A percentile compares a stretch with the other conserved stretches of the same genome.
phyloP scores from a whole-genome alignment of 306 rosid genomes.

The Dicorynia guianensis region DNA sequence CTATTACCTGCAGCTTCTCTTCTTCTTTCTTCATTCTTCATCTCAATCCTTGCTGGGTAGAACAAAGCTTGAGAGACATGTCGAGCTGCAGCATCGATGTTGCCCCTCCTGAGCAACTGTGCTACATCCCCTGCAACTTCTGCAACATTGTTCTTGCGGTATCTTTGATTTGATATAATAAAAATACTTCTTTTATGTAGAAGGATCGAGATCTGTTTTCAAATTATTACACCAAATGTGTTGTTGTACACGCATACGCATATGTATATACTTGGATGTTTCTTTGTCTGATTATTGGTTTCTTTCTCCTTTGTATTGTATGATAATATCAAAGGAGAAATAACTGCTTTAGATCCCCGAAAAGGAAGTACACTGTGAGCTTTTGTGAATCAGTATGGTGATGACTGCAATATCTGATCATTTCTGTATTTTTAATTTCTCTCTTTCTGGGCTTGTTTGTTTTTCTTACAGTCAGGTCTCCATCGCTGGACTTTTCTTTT shows the following conservation, averaged over 20 bases:
- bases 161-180: conserved; percentile 26
- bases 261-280: neutral
- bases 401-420: conserved; percentile 21
- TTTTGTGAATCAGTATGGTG: conserved; percentile 39
- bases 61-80: conserved; percentile 55
- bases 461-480: conserved; percentile 72
- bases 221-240: conserved; percentile 18
- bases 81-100: conserved; percentile 77
- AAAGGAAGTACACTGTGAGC: conserved; percentile 36
- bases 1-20: neutral
- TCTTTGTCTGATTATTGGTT: conserved; percentile 29
- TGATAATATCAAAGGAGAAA: conserved; percentile 1
- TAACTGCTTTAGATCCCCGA: conserved; percentile 59
- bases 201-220: conserved; percentile 50
- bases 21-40: neutral
- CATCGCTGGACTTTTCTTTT: conserved; percentile 63
- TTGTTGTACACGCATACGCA: too few relatives aligned
- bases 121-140: conserved; percentile 99
- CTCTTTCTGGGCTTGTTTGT: conserved; percentile 48
- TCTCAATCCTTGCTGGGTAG: conserved; percentile 19
- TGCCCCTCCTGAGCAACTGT: conserved; percentile 90
- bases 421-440: neutral
- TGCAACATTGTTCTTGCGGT: conserved; percentile 99
- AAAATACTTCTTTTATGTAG: conserved; percentile 21
- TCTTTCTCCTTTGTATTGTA: conserved; percentile 15